Evolutionary conservation across 208 protist species (phyloP), one percentile per base, ranked within the genome.

Genomic region (Phytomonas sp.): DNA sequence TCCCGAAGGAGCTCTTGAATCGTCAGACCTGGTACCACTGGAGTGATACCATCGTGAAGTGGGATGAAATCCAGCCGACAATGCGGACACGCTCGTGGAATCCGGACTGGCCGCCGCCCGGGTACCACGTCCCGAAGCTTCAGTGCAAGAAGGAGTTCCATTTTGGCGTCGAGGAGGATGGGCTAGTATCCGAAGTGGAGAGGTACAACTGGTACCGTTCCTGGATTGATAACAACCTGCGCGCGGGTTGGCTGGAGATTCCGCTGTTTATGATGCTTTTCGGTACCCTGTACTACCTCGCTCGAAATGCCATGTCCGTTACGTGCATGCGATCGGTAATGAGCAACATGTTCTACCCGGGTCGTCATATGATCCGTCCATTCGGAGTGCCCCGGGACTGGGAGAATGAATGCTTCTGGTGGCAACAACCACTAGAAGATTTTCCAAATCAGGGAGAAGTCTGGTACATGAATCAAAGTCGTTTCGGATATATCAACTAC

Each of bases 1-100:
- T 93, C 62, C 89, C 89, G 4, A 93, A 93, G 78, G 87, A 95
- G 78, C 71, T 95, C 34, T 75, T 95, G 26, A 95, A 95, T 70
- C 73, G 79, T 9, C 82, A 95, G 68, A 95, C 89, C 23, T 95
- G 89, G 89, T 95, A 95, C 74, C 84, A 93, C 79, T 95, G 89
- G 89, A 86, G 82, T 11, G 79, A 92, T 68, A 88, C 82, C n/a
- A 85, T 91, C 56, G 90, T 70, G 62, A 92, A 93, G 69, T 91
- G 81, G 83, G 85, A 95, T 72, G 87, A 95, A 68, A 93, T 95
- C 62, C 84, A 90, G 77, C 82, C 89, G 17, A 91, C 87, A 5
- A 89, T 89, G 31, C 89, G 87, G 31, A 91, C 87, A 43, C 87
- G 89, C 20, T 91, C 89, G 53, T 93, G 87, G 87, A 93, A 93